phyloP scores from a whole-genome alignment of 2,329 filamentous ascomycete genomes.

The Ophiostoma sp. region DNA sequence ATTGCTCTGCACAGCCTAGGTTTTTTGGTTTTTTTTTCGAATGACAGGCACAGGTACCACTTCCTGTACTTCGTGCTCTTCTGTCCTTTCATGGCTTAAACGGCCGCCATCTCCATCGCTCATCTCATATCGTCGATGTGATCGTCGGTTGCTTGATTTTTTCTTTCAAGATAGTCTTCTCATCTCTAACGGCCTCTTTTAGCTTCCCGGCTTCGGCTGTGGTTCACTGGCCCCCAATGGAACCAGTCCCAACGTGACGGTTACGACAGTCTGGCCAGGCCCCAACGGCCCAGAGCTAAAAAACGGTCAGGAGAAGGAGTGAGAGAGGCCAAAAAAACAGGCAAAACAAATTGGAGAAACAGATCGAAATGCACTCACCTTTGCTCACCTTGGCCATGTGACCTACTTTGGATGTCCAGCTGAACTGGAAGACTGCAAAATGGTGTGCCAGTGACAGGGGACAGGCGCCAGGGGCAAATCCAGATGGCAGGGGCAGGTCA shows the following conservation, averaged over 20 bases:
- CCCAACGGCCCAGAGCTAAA: background rate
- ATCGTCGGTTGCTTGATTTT: background rate
- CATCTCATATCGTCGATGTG: background rate
- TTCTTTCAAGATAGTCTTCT: background rate
- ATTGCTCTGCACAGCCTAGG: background rate
- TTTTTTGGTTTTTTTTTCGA: background rate
- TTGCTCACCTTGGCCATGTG: slow-evolving; percentile 1
- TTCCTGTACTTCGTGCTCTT: too few relatives aligned
- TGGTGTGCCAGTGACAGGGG: background rate
- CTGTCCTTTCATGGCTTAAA: background rate
- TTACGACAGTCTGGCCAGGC: background rate
- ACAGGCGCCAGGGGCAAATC: background rate
- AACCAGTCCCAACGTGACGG: slow-evolving; percentile 12
- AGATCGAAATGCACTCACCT: background rate
- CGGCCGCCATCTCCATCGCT: background rate
- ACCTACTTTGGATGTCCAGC: background rate
- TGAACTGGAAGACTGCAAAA: background rate
- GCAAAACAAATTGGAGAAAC: background rate
- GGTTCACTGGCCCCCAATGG: background rate
- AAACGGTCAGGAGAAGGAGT: background rate
- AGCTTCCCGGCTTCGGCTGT: background rate
- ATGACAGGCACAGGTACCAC: too few relatives aligned
- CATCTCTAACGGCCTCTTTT: background rate
- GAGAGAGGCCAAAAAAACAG: background rate
- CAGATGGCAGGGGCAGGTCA: background rate